phyloP scores from a whole-genome alignment of 805 yeast genomes.

The Cyberlindnera maclurae region DNA sequence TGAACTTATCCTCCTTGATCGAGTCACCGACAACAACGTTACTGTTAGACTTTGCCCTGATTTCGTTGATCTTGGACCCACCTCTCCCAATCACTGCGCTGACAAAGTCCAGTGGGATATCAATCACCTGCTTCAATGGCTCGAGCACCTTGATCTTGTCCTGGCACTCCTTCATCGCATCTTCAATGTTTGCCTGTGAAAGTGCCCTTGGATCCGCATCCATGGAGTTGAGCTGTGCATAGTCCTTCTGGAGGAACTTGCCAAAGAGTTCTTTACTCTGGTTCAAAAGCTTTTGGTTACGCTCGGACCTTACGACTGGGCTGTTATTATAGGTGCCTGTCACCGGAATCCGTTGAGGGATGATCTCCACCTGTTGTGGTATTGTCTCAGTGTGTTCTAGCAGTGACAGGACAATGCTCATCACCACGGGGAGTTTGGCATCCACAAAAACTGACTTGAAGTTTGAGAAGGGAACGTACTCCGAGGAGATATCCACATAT shows the following conservation, averaged over 20 bases:
- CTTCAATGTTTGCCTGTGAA: slow-evolving; percentile 5
- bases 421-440: neutral
- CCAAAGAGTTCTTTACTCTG: slow-evolving; percentile 5
- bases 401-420: neutral
- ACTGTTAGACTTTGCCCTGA: slow-evolving; percentile 14
- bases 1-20: slow-evolving; percentile 6
- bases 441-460: slow-evolving; percentile 7
- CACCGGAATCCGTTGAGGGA: slow-evolving; percentile 8
- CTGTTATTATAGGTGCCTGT: slow-evolving; percentile 2
- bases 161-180: slow-evolving; percentile 7
- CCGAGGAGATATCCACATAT: slow-evolving; percentile 8
- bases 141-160: slow-evolving; percentile 6
- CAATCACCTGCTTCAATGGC: slow-evolving; percentile 7
- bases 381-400: neutral
- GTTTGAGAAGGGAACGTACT: slow-evolving; percentile 14
- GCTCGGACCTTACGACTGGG: slow-evolving; percentile 4
- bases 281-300: slow-evolving; percentile 8
- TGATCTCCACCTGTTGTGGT: neutral
- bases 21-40: slow-evolving; percentile 14
- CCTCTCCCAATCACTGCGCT: slow-evolving; percentile 11
- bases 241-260: slow-evolving; percentile 6
- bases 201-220: slow-evolving; percentile 6
- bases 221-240: neutral
- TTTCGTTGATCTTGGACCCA: slow-evolving; percentile 14
- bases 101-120: slow-evolving; percentile 14